Conservation (phyloP, 768 basidiomycete genomes). For the Vararia minispora region DNA sequence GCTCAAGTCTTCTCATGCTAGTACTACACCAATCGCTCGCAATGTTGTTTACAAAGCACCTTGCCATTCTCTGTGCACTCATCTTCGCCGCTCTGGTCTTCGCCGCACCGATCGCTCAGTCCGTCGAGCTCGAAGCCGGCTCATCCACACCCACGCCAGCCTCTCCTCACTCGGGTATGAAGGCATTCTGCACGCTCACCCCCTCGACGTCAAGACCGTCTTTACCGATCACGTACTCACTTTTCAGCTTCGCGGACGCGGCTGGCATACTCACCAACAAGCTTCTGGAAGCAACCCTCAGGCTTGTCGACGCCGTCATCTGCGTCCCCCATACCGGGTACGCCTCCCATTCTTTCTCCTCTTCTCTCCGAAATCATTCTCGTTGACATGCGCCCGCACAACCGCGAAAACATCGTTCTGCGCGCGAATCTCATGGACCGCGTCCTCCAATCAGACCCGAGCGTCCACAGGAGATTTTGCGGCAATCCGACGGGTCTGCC, state of each 20-base stretch:
- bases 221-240: conserved; percentile 94
- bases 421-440: conserved; percentile 70
- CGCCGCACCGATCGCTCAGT: too few species aligned
- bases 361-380: not conserved
- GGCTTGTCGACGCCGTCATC: conserved; percentile 86
- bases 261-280: conserved; percentile 96
- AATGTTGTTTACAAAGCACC: too few species aligned
- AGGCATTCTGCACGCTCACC: conserved; percentile 79
- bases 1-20: too few species aligned
- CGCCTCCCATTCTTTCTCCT: conserved; percentile 2
- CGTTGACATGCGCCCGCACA: conserved; percentile 19
- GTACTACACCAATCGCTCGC: too few species aligned
- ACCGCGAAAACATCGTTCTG: conserved; percentile 93
- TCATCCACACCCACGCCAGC: conserved; percentile 86
- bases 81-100: too few species aligned
- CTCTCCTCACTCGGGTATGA: conserved; percentile 87
- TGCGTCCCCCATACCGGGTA: conserved; percentile 96
- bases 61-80: too few species aligned
- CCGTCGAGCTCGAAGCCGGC: conserved; percentile 67
- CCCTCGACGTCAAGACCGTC: conserved; percentile 77
- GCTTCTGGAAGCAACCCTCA: conserved; percentile 70
- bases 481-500: conserved; percentile 88
- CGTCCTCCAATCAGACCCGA: conserved; percentile 13
- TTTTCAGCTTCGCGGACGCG: conserved; percentile 93
- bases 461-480: too few species aligned